Evolutionary conservation across 2,329 filamentous ascomycete species (phyloP).

Genomic region (Stachybotrys elegans): DNA sequence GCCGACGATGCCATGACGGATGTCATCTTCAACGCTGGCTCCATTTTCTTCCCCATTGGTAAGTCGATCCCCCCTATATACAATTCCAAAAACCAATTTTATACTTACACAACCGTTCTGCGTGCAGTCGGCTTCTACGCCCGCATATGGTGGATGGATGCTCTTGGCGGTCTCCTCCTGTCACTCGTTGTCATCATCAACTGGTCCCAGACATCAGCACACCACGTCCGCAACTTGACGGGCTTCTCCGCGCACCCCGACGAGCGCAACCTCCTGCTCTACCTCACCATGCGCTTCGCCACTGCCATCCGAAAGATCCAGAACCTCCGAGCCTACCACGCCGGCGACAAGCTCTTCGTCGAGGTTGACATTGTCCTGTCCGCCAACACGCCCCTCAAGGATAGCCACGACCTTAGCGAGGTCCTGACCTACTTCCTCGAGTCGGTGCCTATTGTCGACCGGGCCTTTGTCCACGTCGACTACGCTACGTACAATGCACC

Average conservation of each 20-base stretch:
- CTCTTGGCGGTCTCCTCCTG: conserved; percentile 72
- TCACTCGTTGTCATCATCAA: conserved; percentile 74
- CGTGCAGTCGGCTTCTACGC: conserved; percentile 62
- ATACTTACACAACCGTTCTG: conserved; percentile 4
- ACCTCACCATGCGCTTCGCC: conserved; percentile 90
- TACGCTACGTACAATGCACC: conserved; percentile 59
- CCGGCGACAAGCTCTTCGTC: conserved; percentile 79
- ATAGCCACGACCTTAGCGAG: conserved; percentile 76
- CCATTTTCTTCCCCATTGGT: conserved; percentile 78
- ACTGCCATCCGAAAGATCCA: conserved; percentile 83
- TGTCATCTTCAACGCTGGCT: conserved; percentile 86
- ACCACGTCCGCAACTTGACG: conserved; percentile 76
- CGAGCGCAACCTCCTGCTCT: conserved; percentile 79
- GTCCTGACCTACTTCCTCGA: conserved; percentile 79
- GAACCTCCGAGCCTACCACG: conserved; percentile 78
- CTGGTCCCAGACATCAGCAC: conserved; percentile 68
- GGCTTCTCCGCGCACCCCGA: conserved; percentile 75
- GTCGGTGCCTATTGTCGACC: conserved; percentile 72
- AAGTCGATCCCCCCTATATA: conserved; percentile 17
- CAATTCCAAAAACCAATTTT: neutral
- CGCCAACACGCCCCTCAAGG: conserved; percentile 67
- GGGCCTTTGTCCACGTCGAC: conserved; percentile 65
- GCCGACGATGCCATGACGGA: conserved; percentile 59
- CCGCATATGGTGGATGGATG: conserved; percentile 79
- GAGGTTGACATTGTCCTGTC: conserved; percentile 79